phyloP scores from a whole-genome alignment of 2,329 filamentous ascomycete genomes.

The Penicillium polonicum region DNA sequence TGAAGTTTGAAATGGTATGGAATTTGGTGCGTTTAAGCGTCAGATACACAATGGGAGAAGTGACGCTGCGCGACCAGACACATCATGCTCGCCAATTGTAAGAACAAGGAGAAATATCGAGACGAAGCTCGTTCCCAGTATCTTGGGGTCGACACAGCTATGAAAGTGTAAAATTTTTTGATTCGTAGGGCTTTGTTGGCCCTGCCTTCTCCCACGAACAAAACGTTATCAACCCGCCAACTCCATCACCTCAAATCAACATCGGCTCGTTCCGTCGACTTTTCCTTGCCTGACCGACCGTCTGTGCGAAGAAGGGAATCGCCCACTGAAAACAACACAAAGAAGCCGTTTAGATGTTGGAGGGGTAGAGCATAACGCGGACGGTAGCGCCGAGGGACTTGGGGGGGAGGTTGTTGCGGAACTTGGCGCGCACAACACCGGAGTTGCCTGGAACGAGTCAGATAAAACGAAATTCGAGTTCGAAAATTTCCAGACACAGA shows the following conservation, averaged over 20 bases:
- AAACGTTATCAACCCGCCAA: conserved; percentile 42
- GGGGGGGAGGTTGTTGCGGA: conserved; percentile 91
- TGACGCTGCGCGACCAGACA: conserved; percentile 31
- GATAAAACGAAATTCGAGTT: background rate
- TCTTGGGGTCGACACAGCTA: conserved; percentile 29
- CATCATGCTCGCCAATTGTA: conserved; percentile 27
- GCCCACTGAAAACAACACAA: conserved; percentile 35
- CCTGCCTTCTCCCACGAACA: conserved; percentile 41
- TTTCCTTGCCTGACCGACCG: conserved; percentile 37
- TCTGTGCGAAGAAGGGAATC: conserved; percentile 39
- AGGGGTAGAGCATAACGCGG: conserved; percentile 97
- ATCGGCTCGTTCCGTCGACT: conserved; percentile 40
- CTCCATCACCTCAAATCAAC: conserved; percentile 39
- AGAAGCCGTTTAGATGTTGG: conserved; percentile 75
- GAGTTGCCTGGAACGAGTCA: conserved; percentile 71
- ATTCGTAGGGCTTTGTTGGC: conserved; percentile 40
- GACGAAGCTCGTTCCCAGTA: conserved; percentile 24
- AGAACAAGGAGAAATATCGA: conserved; percentile 21
- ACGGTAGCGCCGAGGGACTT: conserved; percentile 95
- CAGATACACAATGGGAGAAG: conserved; percentile 36
- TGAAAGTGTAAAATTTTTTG: conserved; percentile 34
- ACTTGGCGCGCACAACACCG: conserved; percentile 96
- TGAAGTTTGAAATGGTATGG: conserved; percentile 33
- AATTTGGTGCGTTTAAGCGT: conserved; percentile 38
- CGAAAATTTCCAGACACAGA: background rate